Base-by-base conservation (phyloP, 306 rosid species). In the Cucumis hystrix region DNA sequence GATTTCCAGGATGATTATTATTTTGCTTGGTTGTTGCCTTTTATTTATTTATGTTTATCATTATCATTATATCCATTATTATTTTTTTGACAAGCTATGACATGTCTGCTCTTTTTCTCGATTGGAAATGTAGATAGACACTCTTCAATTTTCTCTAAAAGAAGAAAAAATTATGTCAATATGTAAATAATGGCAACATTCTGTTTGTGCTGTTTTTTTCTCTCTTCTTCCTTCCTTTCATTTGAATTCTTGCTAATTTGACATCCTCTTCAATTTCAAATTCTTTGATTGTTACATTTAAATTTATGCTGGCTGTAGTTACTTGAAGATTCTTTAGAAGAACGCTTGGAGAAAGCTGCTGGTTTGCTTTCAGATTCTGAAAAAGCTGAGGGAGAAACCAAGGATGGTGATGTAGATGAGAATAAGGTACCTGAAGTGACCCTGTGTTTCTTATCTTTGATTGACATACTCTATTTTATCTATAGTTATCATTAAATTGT, bases 271-370 rank as follows among this genome's bases (percentile, higher is more conserved):
- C 41, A 25, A 51, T 47, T 45, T 28, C 25, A 15, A 30, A 10
- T 45, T 23, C 39, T 58, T 45, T 23, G 30, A 79, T 52, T 51
- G 33, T 58, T 80, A 10, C 37, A 39, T 66, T 58, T 72, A 51
- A 39, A 59, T 37, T 28, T 75, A 33, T 71, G 30, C 64, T 79
- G 80, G 33, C 79, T 15, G 15, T 80, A 92, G 99, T 83, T 92
- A 88, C 98, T 96, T 51, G 96, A 96, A 88, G 98, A 92, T 83
- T 89, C 97, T 65, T 82, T 96, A 11, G 96, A 96, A 82, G 98
- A 92, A 64, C 86, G 97, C 83, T 81, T 85, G 84, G 99, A 92
- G 82, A 96, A 92, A 89, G 82, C 88, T 5, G 96, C 88, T 72
- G 85, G 82, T 75, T 86, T 90, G 82, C 82, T 88, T 85, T 89